Evolutionary conservation across 106 monocot genomes (phyloP).

Genomic region (Allium fistulosum): DNA sequence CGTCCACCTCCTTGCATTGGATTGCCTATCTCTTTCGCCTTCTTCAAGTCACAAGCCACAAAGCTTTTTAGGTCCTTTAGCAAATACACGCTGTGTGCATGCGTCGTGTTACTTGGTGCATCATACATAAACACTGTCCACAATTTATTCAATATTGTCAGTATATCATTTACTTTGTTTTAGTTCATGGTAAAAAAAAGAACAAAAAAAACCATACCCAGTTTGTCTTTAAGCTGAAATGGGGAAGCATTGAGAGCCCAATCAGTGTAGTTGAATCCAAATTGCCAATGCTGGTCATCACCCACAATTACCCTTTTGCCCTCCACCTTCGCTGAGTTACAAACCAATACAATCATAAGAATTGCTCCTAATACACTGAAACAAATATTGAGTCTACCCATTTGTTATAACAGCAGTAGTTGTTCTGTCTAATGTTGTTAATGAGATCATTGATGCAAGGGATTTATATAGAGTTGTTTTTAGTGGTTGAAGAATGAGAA

Average conservation of each 20-base stretch:
- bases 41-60: slow-evolving; percentile 33
- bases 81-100: slow-evolving; percentile 53
- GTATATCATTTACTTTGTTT: neutral
- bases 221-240: slow-evolving; percentile 21
- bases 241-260: slow-evolving; percentile 33
- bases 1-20: slow-evolving; percentile 36
- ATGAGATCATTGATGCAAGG: neutral
- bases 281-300: slow-evolving; percentile 26
- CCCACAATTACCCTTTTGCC: slow-evolving; percentile 21
- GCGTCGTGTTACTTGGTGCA: slow-evolving; percentile 41
- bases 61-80: slow-evolving; percentile 28
- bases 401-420: neutral
- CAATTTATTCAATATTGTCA: neutral
- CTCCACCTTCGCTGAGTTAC: neutral
- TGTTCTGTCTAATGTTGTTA: neutral
- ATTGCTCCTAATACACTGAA: slow-evolving; percentile 1
- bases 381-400: neutral
- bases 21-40: slow-evolving; percentile 33
- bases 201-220: slow-evolving; percentile 3
- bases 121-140: slow-evolving; percentile 66
- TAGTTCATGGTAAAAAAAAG: neutral
- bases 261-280: slow-evolving; percentile 37
- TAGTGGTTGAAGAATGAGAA: too few relatives aligned
- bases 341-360: neutral
- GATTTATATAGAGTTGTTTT: slow-evolving; percentile 2